phyloP scores from a whole-genome alignment of 164 flowering plant genomes.

The Cinnamomum micranthum region DNA sequence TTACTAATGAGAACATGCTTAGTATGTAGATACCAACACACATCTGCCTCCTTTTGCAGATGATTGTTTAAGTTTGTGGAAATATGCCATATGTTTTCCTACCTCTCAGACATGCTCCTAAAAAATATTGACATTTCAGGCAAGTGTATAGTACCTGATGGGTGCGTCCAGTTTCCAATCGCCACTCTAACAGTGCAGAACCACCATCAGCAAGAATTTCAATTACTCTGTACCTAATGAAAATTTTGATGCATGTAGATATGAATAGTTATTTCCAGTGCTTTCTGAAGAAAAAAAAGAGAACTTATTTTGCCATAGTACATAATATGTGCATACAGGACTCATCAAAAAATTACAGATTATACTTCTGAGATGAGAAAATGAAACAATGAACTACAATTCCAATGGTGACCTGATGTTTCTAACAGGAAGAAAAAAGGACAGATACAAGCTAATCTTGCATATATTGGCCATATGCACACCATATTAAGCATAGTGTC shows the following conservation, averaged over 20 bases:
- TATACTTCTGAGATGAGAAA: not conserved
- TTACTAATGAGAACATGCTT: too few species aligned
- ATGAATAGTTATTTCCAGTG: not conserved
- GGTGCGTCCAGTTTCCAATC: slow-evolving; percentile 94
- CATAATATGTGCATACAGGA: not conserved
- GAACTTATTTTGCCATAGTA: not conserved
- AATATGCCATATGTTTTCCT: too few species aligned
- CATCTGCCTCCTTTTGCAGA: too few species aligned
- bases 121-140: too few species aligned
- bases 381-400: not conserved
- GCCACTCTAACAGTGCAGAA: slow-evolving; percentile 92
- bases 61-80: too few species aligned
- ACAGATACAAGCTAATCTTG: too few species aligned
- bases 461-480: too few species aligned
- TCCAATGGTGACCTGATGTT: not conserved
- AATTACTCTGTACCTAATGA: slow-evolving; percentile 68
- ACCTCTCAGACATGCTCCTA: too few species aligned
- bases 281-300: not conserved
- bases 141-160: slow-evolving; percentile 68
- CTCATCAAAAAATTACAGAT: not conserved
- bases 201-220: slow-evolving; percentile 84
- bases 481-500: too few species aligned
- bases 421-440: not conserved
- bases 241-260: not conserved
- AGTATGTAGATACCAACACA: too few species aligned